Evolutionary conservation across 1,284 basidiomycete genomes (phyloP).

Genomic region (Xerocomus nothofagi): DNA sequence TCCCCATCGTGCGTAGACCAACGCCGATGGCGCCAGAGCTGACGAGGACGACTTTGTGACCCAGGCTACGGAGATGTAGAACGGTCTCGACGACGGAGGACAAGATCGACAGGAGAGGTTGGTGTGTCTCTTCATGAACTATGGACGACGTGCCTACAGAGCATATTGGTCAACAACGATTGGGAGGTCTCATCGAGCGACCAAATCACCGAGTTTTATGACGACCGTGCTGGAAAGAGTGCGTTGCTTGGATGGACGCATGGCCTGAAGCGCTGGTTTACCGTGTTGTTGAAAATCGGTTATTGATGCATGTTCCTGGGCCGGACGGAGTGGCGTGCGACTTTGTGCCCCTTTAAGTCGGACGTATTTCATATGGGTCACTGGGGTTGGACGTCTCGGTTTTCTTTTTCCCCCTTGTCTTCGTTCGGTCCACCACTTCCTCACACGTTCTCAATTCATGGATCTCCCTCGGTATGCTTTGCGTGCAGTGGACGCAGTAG

Average conservation of each 20-base stretch:
- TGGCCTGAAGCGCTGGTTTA: slow-evolving; percentile 2
- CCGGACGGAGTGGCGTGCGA: no score
- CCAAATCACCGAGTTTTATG: slow-evolving; percentile 73
- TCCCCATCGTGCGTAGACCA: slow-evolving; percentile 88
- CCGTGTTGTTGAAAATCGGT: slow-evolving; percentile 13
- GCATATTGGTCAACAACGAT: slow-evolving; percentile 4
- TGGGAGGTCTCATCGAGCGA: neutral
- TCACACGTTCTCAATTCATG: no score
- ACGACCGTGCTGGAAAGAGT: slow-evolving; percentile 64
- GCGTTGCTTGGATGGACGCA: slow-evolving; percentile 27
- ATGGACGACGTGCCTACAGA: slow-evolving; percentile 87
- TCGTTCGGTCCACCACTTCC: no score
- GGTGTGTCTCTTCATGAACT: slow-evolving; percentile 86
- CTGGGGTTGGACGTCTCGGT: no score
- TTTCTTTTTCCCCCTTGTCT: no score
- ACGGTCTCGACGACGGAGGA: slow-evolving; percentile 94
- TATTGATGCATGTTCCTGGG: no score
- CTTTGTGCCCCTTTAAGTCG: no score
- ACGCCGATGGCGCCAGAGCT: slow-evolving; percentile 97
- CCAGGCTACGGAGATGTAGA: slow-evolving; percentile 71
- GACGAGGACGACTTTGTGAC: slow-evolving; percentile 94
- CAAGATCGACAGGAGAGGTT: slow-evolving; percentile 87
- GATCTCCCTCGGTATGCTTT: no score
- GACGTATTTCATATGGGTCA: no score
- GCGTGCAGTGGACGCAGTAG: no score